Base-by-base conservation (phyloP, 345 rosid species). In the Salix caprea region DNA sequence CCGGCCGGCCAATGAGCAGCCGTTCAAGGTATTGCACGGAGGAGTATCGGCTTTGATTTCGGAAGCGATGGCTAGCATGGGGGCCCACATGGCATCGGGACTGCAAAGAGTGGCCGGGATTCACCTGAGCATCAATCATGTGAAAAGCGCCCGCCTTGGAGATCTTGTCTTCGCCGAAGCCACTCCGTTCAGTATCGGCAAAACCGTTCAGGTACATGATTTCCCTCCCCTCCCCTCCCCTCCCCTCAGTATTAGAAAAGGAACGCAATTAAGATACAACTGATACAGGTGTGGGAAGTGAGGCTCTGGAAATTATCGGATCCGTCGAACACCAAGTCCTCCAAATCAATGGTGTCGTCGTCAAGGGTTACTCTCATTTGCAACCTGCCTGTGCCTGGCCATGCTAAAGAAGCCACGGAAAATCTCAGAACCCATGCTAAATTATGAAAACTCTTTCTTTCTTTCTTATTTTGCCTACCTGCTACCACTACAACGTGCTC, bases 11-110 rank as follows among this genome's bases (percentile, higher is more conserved):
- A 10, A 9, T 12, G 6, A 76, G 48, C 89, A 96, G 98, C 97
- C 98, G 30, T 96, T 96, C 86, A 91, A 92, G 87, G 98, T 96
- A 76, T 74, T 96, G 81, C 98, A 93, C 76, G 98, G 98, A 37
- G 99, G 98, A 39, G 94, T 93, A 3, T 96, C 97, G 70, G 99
- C 99, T 19, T 80, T 96, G 89, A 86, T 93, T 40, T 86, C 98
- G 56, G 97, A 93, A 88, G 72, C 91, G 2, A 73, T 96, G 86
- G 97, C 97, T 1, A 96, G 98, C 87, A 84, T 91, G 11, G 99
- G 99, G 50, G 98, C 99, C 11, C 95, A 93, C 78, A 86, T 96
- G 60, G 97, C 97, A 11, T 90, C 90, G 6, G 98, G 91, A 39
- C 87, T 79, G 77, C 85, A 88, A 76, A 91, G 97, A 66, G 82